Conservation (phyloP, 495 filamentous ascomycete species). For the Trichoderma parareesei region DNA sequence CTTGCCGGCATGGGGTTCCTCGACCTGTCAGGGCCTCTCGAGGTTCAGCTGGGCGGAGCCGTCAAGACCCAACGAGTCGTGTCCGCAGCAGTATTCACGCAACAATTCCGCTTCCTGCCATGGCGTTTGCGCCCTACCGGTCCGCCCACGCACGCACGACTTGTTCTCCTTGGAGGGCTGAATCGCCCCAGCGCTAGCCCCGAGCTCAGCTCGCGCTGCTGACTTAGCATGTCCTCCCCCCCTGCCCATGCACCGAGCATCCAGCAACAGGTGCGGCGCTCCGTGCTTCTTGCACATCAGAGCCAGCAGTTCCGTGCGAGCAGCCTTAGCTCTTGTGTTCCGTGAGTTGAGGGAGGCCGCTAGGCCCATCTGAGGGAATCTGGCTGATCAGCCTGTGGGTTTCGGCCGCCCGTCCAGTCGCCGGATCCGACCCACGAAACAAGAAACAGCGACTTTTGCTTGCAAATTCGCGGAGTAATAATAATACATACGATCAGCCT, state of each 20-base stretch:
- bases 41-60: slow-evolving; percentile 1
- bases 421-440: not conserved
- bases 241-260: not conserved
- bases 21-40: not conserved
- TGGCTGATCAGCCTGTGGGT: not conserved
- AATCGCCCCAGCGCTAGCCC: not conserved
- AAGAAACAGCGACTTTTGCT: not conserved
- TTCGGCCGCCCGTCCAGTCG: not conserved
- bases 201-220: not conserved
- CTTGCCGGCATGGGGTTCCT: not conserved
- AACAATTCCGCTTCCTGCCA: not conserved
- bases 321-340: not conserved
- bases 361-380: not conserved
- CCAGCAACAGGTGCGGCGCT: not conserved
- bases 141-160: not conserved
- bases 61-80: too few species aligned
- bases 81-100: not conserved
- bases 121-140: slow-evolving; percentile 8
- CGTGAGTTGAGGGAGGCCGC: not conserved
- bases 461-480: not conserved
- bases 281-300: not conserved
- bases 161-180: not conserved
- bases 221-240: not conserved
- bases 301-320: not conserved
- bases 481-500: not conserved